Percentiles rank a stretch among this genome's conserved stretches.
These are phyloP conservation scores for Rhodotorula sp. DNA, from an alignment of 1,284 basidiomycete species.

Conservation along the genomic window DNA sequence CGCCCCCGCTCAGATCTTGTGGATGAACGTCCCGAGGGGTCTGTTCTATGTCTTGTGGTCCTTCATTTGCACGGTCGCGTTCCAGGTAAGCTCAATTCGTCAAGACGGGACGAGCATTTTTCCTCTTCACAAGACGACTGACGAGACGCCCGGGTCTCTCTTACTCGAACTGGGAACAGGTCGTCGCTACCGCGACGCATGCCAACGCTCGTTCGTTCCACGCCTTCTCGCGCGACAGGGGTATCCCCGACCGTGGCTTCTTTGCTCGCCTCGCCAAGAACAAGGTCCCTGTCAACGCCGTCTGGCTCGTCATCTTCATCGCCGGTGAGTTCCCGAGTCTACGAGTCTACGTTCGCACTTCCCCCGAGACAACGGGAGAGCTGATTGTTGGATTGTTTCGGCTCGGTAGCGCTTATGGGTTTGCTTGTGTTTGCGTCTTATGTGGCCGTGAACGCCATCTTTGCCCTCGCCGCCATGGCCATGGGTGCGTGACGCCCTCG, in stretches of 20 bases:
- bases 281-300: slow-evolving; percentile 75
- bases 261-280: slow-evolving; percentile 65
- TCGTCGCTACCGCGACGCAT: slow-evolving; percentile 64
- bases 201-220: slow-evolving; percentile 83
- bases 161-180: slow-evolving; percentile 9
- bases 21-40: slow-evolving; percentile 60
- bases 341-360: no score
- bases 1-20: slow-evolving; percentile 45
- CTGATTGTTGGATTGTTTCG: background rate
- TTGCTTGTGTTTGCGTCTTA: slow-evolving; percentile 74
- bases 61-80: slow-evolving; percentile 36
- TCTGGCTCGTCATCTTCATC: slow-evolving; percentile 72
- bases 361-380: background rate
- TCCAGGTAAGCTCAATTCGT: slow-evolving; percentile 42
- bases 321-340: slow-evolving; percentile 47
- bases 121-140: slow-evolving; percentile 42
- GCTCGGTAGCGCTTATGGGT: slow-evolving; percentile 47
- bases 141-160: no score
- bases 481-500: slow-evolving; percentile 56
- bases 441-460: slow-evolving; percentile 78
- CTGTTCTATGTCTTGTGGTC: slow-evolving; percentile 73
- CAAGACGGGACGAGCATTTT: slow-evolving; percentile 62
- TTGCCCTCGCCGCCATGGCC: slow-evolving; percentile 64
- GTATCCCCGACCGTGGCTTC: slow-evolving; percentile 63
- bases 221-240: slow-evolving; percentile 80